phyloP scores from a whole-genome alignment of 106 monocot genomes.

The Dactylorhiza incarnata region DNA sequence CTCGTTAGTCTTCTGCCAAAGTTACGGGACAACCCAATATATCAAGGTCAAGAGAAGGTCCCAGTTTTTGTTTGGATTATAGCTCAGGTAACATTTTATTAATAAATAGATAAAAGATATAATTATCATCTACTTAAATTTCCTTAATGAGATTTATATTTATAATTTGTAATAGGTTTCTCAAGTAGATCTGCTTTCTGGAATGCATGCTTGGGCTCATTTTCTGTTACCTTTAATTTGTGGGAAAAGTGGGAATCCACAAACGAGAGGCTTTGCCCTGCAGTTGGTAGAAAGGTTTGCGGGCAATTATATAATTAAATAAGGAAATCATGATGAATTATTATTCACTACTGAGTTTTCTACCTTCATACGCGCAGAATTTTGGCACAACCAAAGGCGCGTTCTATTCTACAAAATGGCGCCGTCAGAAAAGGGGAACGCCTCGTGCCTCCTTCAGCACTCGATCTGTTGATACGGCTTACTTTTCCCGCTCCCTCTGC shows the following conservation, averaged over 20 bases:
- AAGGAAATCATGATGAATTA: neutral
- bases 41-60: constrained; percentile 83
- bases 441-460: constrained; percentile 63
- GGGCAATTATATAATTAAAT: neutral
- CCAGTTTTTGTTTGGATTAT: constrained; percentile 74
- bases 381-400: constrained; percentile 61
- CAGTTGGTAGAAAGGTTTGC: constrained; percentile 68
- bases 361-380: constrained; percentile 23
- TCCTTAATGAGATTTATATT: neutral
- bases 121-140: too few relatives aligned
- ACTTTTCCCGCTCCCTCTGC: constrained; percentile 61
- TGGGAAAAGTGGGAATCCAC: constrained; percentile 49
- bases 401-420: constrained; percentile 74
- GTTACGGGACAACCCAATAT: constrained; percentile 64
- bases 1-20: constrained; percentile 58
- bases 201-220: constrained; percentile 47
- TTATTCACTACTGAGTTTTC: neutral
- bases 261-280: constrained; percentile 39
- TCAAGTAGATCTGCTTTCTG: constrained; percentile 43
- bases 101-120: neutral
- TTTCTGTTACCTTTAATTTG: constrained; percentile 41
- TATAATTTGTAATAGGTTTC: constrained; percentile 43
- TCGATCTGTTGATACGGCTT: constrained; percentile 72
- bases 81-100: constrained; percentile 53
- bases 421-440: constrained; percentile 93